phyloP scores from a whole-genome alignment of 371 early-diverging fungal species.

The Apophysomyces elegans region DNA sequence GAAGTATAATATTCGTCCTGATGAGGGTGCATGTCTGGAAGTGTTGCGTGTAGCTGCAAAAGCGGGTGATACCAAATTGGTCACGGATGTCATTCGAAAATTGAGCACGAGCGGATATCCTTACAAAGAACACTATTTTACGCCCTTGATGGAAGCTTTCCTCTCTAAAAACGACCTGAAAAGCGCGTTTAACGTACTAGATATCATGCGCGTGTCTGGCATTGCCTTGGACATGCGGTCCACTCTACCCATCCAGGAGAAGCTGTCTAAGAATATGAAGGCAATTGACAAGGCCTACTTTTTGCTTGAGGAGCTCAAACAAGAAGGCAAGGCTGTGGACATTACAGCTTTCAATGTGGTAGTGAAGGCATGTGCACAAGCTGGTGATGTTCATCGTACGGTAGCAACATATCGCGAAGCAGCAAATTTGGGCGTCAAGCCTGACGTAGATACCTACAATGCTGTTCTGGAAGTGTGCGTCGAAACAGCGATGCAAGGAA shows the following conservation, averaged over 20 bases:
- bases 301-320: conserved; percentile 52
- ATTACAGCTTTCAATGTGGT: conserved; percentile 68
- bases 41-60: conserved; percentile 68
- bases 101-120: conserved; percentile 58
- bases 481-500: conserved; percentile 48
- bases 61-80: conserved; percentile 57
- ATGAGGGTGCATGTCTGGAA: conserved; percentile 68
- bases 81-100: conserved; percentile 62
- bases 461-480: conserved; percentile 65
- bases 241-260: conserved; percentile 38
- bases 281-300: conserved; percentile 57
- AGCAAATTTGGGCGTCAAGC: conserved; percentile 43
- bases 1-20: conserved; percentile 44
- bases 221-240: conserved; percentile 47
- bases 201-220: conserved; percentile 67
- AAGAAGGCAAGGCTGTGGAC: conserved; percentile 56
- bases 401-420: conserved; percentile 60
- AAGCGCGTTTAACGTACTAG: conserved; percentile 67
- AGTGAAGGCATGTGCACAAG: conserved; percentile 58
- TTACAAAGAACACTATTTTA: conserved; percentile 70
- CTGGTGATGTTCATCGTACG: conserved; percentile 57
- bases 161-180: conserved; percentile 55
- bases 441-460: conserved; percentile 67
- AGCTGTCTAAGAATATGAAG: conserved; percentile 30
- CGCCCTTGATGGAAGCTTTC: conserved; percentile 74